Conservation (phyloP, 371 early-diverging fungal species). For the Mortierella sp. region DNA sequence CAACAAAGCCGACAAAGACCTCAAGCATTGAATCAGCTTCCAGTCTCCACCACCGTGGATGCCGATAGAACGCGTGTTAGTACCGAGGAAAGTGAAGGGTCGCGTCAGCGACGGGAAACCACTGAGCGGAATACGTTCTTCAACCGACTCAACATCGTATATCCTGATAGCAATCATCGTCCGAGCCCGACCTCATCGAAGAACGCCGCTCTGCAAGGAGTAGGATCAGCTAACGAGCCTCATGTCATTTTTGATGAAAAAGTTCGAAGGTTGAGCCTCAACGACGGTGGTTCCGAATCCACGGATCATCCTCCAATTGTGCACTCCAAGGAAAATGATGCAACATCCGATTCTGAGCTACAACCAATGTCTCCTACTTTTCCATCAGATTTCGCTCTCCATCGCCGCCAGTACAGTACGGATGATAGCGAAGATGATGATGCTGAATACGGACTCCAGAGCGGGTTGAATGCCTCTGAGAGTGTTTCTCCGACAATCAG, state of each 20-base stretch:
- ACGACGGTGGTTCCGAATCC: background rate
- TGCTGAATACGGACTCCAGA: background rate
- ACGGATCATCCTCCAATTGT: background rate
- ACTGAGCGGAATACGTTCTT: constrained; percentile 33
- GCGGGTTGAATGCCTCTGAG: background rate
- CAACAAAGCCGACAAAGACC: background rate
- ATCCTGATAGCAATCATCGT: background rate
- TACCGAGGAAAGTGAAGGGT: constrained; percentile 22
- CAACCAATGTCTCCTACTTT: constrained; percentile 32
- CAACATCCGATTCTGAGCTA: constrained; percentile 1
- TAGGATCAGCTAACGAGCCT: constrained; percentile 6
- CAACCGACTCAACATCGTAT: constrained; percentile 16
- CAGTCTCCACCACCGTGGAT: background rate
- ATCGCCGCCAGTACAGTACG: constrained; percentile 21
- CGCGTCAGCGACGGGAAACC: constrained; percentile 14
- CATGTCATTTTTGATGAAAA: constrained; percentile 19
- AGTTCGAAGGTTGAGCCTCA: background rate
- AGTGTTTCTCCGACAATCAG: constrained; percentile 10
- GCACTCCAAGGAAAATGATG: constrained; percentile 17
- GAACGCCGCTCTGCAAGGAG: background rate
- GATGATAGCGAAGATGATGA: constrained; percentile 19
- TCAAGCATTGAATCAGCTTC: background rate
- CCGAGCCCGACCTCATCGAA: background rate
- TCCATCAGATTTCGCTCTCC: constrained; percentile 43
- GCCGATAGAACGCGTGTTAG: constrained; percentile 9